A percentile compares a stretch with the other conserved stretches of the same genome.
Evolutionary conservation across 371 early-diverging fungal genomes (phyloP).

Genomic region (Saksenaea oblongispora): DNA sequence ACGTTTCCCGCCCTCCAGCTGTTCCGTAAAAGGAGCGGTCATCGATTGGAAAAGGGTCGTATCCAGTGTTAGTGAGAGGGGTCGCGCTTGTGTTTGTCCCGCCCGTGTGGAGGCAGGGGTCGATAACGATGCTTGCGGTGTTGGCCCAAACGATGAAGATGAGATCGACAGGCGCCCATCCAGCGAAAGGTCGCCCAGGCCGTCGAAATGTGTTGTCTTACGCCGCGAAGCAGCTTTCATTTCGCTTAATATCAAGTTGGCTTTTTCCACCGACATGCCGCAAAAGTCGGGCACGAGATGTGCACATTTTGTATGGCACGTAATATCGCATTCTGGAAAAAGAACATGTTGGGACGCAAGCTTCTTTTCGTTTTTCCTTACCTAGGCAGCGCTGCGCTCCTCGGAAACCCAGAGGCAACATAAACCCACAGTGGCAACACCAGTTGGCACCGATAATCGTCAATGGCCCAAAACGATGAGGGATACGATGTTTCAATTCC

Average conservation of each 20-base stretch:
- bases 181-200: too few species aligned
- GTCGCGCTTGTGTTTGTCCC: background rate
- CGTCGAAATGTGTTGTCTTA: too few species aligned
- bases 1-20: background rate
- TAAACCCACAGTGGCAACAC: conserved; percentile 97
- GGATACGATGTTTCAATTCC: conserved; percentile 85
- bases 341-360: background rate
- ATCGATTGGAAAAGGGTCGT: background rate
- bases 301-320: conserved; percentile 86
- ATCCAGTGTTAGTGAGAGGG: background rate
- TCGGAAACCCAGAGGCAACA: conserved; percentile 85
- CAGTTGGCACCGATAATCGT: conserved; percentile 83
- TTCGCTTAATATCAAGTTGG: conserved; percentile 77
- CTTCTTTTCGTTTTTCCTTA: conserved; percentile 3
- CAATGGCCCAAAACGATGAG: conserved; percentile 85
- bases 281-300: conserved; percentile 91
- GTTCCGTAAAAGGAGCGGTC: background rate
- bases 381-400: conserved; percentile 62
- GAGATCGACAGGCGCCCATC: background rate
- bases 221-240: conserved; percentile 64
- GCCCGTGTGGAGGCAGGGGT: background rate
- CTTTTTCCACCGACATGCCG: conserved; percentile 84
- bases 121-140: background rate
- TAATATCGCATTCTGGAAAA: conserved; percentile 70
- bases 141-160: background rate